These are phyloP conservation scores for Ajuga reptans DNA, from an alignment of 305 asterid genomes.

Conservation along the genomic window DNA sequence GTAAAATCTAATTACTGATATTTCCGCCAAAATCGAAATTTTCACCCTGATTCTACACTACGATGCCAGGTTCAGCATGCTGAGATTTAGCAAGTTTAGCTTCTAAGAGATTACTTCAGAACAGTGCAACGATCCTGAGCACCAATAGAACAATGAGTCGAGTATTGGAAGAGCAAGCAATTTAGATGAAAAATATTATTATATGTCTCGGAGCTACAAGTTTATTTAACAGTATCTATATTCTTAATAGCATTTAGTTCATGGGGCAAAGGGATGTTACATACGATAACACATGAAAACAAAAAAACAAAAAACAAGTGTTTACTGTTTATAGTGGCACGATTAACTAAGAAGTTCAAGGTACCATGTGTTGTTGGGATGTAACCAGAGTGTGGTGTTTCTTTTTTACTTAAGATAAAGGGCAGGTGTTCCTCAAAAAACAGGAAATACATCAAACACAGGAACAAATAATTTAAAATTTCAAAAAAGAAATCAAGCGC, in stretches of 20 bases:
- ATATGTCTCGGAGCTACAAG: background rate
- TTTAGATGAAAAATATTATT: background rate
- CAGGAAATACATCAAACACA: background rate
- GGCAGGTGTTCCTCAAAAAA: background rate
- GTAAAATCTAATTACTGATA: too few relatives aligned
- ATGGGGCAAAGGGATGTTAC: background rate
- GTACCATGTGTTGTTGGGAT: background rate
- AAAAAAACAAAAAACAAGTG: background rate
- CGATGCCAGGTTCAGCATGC: too few relatives aligned
- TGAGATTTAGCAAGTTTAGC: too few relatives aligned
- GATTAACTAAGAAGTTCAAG: background rate
- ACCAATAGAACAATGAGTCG: too few relatives aligned
- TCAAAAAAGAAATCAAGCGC: conserved; percentile 12
- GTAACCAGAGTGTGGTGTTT: background rate
- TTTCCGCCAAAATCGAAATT: too few relatives aligned
- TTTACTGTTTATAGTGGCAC: background rate
- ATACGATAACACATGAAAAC: background rate
- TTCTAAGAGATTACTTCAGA: too few relatives aligned
- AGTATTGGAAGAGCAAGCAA: background rate
- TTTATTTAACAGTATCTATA: background rate
- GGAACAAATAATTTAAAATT: background rate
- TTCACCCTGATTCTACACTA: too few relatives aligned
- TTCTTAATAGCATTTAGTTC: background rate
- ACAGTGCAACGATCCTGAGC: too few relatives aligned
- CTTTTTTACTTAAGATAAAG: background rate